These are phyloP conservation scores for Piedraia hortae DNA, from an alignment of 2,329 filamentous ascomycete species.

Conservation along the genomic window DNA sequence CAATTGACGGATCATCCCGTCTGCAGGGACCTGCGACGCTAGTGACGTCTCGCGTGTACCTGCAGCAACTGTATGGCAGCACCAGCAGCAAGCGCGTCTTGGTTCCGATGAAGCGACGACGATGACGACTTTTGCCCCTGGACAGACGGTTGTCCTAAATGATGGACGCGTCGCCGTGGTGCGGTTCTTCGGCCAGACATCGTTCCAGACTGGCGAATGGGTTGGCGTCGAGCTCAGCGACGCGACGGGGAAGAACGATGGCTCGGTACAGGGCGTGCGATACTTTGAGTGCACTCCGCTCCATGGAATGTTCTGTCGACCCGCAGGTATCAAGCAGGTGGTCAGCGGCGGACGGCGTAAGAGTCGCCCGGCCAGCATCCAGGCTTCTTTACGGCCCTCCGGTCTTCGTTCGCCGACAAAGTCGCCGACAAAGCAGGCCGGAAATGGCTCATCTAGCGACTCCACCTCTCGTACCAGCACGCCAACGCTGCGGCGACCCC, in stretches of 20 bases:
- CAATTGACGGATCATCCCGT: no score
- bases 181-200: conserved; percentile 54
- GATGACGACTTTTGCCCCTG: conserved; percentile 17
- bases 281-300: conserved; percentile 56
- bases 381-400: no score
- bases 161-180: conserved; percentile 53
- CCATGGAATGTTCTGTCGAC: conserved; percentile 67
- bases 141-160: conserved; percentile 51
- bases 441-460: conserved; percentile 23
- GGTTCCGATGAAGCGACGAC: no score
- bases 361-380: no score
- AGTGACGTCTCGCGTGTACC: no score
- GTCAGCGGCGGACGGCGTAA: conserved; percentile 8
- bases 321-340: conserved; percentile 33
- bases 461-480: conserved; percentile 36
- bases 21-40: no score
- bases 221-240: conserved; percentile 70
- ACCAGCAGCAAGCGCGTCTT: no score
- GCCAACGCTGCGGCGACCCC: conserved; percentile 24
- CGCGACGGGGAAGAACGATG: conserved; percentile 73
- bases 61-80: no score
- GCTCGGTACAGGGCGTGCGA: conserved; percentile 57
- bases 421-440: conserved; percentile 61
- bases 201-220: conserved; percentile 64
- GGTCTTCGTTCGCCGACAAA: conserved; percentile 43